Percentiles rank a stretch among this genome's conserved stretches.
Conservation (phyloP, 2,329 filamentous ascomycete species). For the Arthrobotrys pseudoclavata region DNA sequence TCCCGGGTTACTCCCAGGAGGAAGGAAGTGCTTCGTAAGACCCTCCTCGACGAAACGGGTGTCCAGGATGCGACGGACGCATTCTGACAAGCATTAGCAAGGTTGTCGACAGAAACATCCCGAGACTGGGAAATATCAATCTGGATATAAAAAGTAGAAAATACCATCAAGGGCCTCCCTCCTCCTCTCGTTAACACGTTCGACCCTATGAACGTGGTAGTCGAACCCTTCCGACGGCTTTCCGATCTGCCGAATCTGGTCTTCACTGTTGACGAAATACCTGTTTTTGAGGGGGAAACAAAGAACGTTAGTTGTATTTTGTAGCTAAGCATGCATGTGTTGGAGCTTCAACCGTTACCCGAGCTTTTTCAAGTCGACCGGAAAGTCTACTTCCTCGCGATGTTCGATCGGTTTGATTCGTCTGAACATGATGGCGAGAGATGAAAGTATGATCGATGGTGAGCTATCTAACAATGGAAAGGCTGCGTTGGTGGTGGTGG, state of each 20-base stretch:
- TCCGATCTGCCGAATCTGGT: slow-evolving; percentile 79
- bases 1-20: slow-evolving; percentile 69
- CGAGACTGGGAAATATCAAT: too few species aligned
- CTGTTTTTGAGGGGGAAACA: slow-evolving; percentile 67
- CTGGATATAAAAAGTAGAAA: neutral
- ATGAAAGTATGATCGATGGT: neutral
- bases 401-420: slow-evolving; percentile 72
- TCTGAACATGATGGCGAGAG: slow-evolving; percentile 76
- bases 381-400: slow-evolving; percentile 80
- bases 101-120: too few species aligned
- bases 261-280: slow-evolving; percentile 82
- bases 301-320: too few species aligned
- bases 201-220: slow-evolving; percentile 76
- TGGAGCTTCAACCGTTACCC: slow-evolving; percentile 71
- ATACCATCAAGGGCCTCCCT: slow-evolving; percentile 80
- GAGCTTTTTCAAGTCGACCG: slow-evolving; percentile 76
- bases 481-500: neutral
- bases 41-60: slow-evolving; percentile 74
- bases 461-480: neutral
- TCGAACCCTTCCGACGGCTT: slow-evolving; percentile 79
- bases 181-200: slow-evolving; percentile 82
- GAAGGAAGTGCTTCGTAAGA: slow-evolving; percentile 74
- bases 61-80: slow-evolving; percentile 69
- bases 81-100: slow-evolving; percentile 55
- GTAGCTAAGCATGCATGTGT: too few species aligned